Conservation (phyloP, 1,284 basidiomycete species). For the Leccinum variabile region DNA sequence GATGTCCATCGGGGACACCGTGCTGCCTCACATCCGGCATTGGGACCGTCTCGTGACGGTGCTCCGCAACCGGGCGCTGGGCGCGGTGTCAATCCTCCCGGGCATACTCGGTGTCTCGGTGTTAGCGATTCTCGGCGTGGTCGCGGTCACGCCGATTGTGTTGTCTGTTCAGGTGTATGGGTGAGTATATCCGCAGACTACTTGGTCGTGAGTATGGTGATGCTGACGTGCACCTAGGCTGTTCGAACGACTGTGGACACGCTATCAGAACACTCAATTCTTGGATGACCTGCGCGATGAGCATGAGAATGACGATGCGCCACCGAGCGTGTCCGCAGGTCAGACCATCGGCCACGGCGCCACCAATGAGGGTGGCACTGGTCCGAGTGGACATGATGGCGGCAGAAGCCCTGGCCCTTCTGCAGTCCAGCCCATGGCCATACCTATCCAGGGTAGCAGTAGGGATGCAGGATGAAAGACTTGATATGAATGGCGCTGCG, state of each 20-base stretch:
- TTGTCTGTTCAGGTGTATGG: slow-evolving; percentile 10
- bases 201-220: too few species aligned
- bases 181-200: slow-evolving; percentile 15
- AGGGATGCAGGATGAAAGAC: neutral
- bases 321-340: neutral
- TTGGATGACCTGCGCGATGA: slow-evolving; percentile 4
- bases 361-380: neutral
- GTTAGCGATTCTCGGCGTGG: slow-evolving; percentile 13
- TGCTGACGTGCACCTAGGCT: slow-evolving; percentile 17
- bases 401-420: neutral
- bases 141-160: slow-evolving; percentile 9
- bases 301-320: neutral
- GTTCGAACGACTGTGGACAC: neutral
- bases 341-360: neutral
- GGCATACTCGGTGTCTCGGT: slow-evolving; percentile 20
- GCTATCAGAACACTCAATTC: slow-evolving; percentile 10
- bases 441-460: neutral
- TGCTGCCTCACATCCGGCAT: slow-evolving; percentile 19
- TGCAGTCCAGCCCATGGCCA: neutral
- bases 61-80: slow-evolving; percentile 4
- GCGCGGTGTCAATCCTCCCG: slow-evolving; percentile 9
- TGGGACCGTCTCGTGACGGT: slow-evolving; percentile 10
- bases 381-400: neutral
- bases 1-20: slow-evolving; percentile 18
- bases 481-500: neutral